Percentiles rank a stretch among this genome's conserved stretches.
These are phyloP conservation scores for Exophiala sp. DNA, from an alignment of 2,329 filamentous ascomycete genomes.

Conservation along the genomic window DNA sequence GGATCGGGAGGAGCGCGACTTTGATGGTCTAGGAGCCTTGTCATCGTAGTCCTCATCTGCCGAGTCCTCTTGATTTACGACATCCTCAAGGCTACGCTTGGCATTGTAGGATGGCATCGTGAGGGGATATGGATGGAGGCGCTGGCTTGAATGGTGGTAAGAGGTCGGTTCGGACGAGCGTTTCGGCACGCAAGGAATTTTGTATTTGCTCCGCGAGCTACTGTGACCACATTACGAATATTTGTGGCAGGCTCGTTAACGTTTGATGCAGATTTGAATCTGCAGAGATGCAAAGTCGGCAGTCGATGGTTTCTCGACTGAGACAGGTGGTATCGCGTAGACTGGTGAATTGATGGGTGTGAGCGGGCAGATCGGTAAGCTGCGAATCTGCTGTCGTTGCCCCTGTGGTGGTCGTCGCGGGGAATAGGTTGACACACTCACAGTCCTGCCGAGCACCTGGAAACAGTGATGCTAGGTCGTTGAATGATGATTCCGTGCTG, in stretches of 20 bases:
- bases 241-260: too few relatives aligned
- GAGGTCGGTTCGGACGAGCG: background rate
- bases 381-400: background rate
- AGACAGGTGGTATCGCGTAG: background rate
- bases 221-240: background rate
- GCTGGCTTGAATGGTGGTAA: background rate
- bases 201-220: background rate
- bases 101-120: slow-evolving; percentile 11
- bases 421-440: background rate
- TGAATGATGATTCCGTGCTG: too few relatives aligned
- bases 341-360: background rate
- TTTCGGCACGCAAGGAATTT: background rate
- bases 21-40: slow-evolving; percentile 31
- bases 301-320: background rate
- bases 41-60: slow-evolving; percentile 44
- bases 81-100: slow-evolving; percentile 41
- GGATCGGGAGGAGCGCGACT: slow-evolving; percentile 33
- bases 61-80: slow-evolving; percentile 41
- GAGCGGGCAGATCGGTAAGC: background rate
- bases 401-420: background rate
- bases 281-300: background rate
- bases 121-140: background rate
- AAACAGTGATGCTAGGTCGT: background rate
- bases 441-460: background rate
- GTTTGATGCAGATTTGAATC: background rate